Evolutionary conservation across 164 flowering plant species (phyloP).

Genomic region (Malania oleifera): DNA sequence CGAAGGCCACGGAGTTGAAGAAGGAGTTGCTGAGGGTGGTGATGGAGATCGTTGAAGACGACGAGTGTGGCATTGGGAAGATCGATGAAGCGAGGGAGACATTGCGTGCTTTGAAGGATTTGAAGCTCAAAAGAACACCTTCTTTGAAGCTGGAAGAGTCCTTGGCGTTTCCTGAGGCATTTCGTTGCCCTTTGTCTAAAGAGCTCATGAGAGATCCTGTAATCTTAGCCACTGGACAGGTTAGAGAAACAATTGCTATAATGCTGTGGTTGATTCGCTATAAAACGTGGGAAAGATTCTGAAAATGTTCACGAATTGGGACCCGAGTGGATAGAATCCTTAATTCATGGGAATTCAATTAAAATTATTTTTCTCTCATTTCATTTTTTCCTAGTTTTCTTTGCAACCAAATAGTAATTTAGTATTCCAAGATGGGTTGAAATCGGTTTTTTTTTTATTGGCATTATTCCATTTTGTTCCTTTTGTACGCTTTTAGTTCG

Average conservation of each 20-base stretch:
- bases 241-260: conserved; percentile 14
- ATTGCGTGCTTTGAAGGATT: conserved; percentile 37
- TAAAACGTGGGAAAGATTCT: neutral
- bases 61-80: conserved; percentile 18
- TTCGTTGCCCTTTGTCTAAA: conserved; percentile 59
- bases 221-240: conserved; percentile 67
- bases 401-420: too few relatives aligned
- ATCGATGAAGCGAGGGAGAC: conserved; percentile 37
- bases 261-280: neutral
- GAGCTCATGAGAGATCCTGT: conserved; percentile 77
- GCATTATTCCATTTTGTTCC: too few relatives aligned
- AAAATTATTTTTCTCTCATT: neutral
- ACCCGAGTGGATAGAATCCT: neutral
- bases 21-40: conserved; percentile 48
- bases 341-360: too few relatives aligned
- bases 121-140: conserved; percentile 32
- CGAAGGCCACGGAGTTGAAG: conserved; percentile 39
- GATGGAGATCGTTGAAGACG: conserved; percentile 37
- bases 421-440: too few relatives aligned
- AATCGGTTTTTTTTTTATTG: too few relatives aligned
- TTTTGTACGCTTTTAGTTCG: too few relatives aligned
- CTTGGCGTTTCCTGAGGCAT: conserved; percentile 37
- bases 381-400: neutral
- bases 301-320: neutral
- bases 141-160: conserved; percentile 25